phyloP scores from a whole-genome alignment of 345 rosid genomes.

The Eucalyptus sp. region DNA sequence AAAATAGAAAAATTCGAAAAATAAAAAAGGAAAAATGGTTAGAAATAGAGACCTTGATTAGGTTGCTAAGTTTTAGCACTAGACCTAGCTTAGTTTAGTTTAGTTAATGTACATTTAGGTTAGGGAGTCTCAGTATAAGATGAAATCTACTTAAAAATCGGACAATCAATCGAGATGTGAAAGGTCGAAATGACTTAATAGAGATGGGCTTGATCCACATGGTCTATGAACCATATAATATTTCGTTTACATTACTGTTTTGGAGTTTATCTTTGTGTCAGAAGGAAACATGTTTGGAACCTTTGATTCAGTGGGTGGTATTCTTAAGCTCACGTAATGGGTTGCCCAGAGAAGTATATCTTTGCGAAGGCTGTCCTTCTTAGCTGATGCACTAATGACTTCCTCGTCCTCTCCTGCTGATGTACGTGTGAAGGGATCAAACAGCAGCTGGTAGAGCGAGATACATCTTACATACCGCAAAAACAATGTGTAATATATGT shows the following conservation, averaged over 20 bases:
- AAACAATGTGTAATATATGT: not conserved
- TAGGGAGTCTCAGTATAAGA: fast-evolving
- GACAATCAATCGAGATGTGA: not conserved
- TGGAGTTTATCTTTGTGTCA: not conserved
- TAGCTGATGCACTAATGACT: not conserved
- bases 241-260: not conserved
- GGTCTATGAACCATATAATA: not conserved
- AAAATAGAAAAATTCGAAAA: not conserved
- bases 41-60: not conserved
- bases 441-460: not conserved
- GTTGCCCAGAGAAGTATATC: not conserved
- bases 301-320: not conserved
- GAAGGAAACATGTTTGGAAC: not conserved
- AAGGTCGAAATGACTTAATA: not conserved
- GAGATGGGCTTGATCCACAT: not conserved
- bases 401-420: not conserved
- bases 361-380: not conserved
- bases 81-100: not conserved
- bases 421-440: not conserved
- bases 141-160: not conserved
- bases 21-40: not conserved
- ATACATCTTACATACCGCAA: not conserved
- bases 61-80: not conserved
- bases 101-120: not conserved
- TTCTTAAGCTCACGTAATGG: not conserved